A percentile compares a stretch with the other conserved stretches of the same genome.
Evolutionary conservation across 2,329 filamentous ascomycete species (phyloP).

Genomic region (Talaromyces sp.): DNA sequence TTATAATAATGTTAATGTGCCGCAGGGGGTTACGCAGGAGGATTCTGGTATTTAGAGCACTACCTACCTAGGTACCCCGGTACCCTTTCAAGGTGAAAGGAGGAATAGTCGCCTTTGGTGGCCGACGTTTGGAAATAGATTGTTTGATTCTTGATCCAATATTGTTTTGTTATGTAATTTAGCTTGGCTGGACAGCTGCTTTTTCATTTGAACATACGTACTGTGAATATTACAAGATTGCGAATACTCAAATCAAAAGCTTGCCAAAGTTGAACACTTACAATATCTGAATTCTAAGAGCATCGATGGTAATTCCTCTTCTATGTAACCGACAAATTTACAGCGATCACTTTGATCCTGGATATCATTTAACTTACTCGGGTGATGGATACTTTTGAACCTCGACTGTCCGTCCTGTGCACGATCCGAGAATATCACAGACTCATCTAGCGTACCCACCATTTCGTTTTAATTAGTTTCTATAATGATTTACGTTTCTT

Average conservation of each 20-base stretch:
- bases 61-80: too few species aligned
- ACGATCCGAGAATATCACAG: too few species aligned
- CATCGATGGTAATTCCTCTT: background rate
- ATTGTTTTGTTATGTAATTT: background rate
- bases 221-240: background rate
- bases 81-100: background rate
- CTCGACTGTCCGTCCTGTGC: too few species aligned
- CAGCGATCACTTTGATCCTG: too few species aligned
- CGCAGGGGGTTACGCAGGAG: background rate
- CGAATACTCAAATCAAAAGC: background rate
- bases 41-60: constrained; percentile 1
- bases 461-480: too few species aligned
- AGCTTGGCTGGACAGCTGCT: background rate
- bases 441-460: too few species aligned
- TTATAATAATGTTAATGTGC: background rate
- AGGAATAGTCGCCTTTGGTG: background rate
- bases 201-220: background rate
- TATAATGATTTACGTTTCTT: too few species aligned
- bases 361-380: too few species aligned
- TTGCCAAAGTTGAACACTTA: background rate
- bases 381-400: too few species aligned
- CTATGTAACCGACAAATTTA: background rate
- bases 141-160: background rate
- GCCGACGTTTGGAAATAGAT: background rate
- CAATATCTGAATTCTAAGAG: background rate